Evolutionary conservation across 192 early-diverging fungal genomes (phyloP).

Genomic region (Backusella tuberculispora): DNA sequence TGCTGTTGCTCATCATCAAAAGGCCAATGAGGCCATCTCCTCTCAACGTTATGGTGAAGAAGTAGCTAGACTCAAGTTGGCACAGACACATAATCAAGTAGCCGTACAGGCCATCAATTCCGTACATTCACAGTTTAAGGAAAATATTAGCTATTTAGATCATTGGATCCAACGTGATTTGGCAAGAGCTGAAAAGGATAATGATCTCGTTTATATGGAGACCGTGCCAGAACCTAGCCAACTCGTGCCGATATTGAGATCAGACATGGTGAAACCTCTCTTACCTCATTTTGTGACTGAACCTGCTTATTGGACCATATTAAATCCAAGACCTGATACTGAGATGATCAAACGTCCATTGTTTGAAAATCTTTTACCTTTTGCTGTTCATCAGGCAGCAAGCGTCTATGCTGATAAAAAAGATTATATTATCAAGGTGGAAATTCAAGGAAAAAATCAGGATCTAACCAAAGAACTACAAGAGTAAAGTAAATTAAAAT

Average conservation of each 20-base stretch:
- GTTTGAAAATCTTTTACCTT: conserved; percentile 85
- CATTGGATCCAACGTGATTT: conserved; percentile 31
- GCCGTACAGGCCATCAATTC: conserved; percentile 23
- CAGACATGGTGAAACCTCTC: conserved; percentile 73
- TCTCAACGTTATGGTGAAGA: conserved; percentile 82
- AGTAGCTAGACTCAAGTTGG: conserved; percentile 71
- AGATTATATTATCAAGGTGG: conserved; percentile 71
- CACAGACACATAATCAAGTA: conserved; percentile 41
- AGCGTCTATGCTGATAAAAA: conserved; percentile 84
- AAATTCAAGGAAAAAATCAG: conserved; percentile 63
- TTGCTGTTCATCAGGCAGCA: conserved; percentile 88
- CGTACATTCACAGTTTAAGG: conserved; percentile 28
- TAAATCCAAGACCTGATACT: not conserved
- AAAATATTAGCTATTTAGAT: conserved; percentile 23
- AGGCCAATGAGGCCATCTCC: conserved; percentile 71
- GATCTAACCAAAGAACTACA: conserved; percentile 51
- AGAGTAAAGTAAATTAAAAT: conserved; percentile 18
- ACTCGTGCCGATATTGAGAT: conserved; percentile 64
- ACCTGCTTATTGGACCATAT: conserved; percentile 25
- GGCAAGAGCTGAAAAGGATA: conserved; percentile 82
- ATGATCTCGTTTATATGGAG: conserved; percentile 88
- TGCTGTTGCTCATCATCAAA: conserved; percentile 80
- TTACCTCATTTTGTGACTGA: conserved; percentile 50
- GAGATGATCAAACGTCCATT: conserved; percentile 61
- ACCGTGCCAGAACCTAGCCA: conserved; percentile 64